phyloP scores from a whole-genome alignment of 208 protist species.

The Leishmania aethiopica region DNA sequence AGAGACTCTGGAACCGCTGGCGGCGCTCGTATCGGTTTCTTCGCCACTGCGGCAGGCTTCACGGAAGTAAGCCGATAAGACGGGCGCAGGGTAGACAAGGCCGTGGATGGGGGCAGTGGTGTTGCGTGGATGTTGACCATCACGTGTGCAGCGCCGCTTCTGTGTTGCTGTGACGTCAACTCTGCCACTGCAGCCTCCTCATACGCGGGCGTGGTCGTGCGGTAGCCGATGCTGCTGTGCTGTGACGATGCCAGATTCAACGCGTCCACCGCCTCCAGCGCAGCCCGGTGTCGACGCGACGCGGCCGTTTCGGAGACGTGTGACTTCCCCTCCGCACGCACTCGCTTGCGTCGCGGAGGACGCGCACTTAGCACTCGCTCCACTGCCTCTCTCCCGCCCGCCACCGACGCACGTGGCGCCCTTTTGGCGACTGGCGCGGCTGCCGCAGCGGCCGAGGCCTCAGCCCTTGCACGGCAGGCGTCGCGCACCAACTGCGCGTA shows the following conservation, averaged over 20 bases:
- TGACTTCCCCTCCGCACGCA: background rate
- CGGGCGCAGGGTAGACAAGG: background rate
- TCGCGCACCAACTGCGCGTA: constrained; percentile 29
- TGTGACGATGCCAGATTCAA: constrained; percentile 16
- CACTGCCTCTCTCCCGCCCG: background rate
- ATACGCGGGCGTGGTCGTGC: background rate
- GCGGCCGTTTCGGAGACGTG: background rate
- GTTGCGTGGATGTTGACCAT: background rate
- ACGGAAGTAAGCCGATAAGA: constrained; percentile 11
- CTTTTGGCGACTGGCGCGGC: background rate
- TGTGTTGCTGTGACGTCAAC: background rate
- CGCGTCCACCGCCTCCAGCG: constrained; percentile 20
- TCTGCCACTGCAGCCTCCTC: background rate
- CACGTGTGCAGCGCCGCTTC: background rate
- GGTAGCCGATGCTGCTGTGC: background rate
- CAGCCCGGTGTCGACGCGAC: constrained; percentile 16
- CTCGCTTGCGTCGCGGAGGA: constrained; percentile 9
- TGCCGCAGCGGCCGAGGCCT: constrained; percentile 3
- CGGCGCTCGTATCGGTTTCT: background rate
- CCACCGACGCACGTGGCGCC: background rate
- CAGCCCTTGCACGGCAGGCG: constrained; percentile 18
- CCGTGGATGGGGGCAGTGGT: background rate
- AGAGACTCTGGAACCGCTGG: background rate
- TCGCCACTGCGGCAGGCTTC: background rate
- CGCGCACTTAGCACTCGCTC: background rate